phyloP scores from a whole-genome alignment of 192 early-diverging fungal genomes.

The Chytriomyces sp. region DNA sequence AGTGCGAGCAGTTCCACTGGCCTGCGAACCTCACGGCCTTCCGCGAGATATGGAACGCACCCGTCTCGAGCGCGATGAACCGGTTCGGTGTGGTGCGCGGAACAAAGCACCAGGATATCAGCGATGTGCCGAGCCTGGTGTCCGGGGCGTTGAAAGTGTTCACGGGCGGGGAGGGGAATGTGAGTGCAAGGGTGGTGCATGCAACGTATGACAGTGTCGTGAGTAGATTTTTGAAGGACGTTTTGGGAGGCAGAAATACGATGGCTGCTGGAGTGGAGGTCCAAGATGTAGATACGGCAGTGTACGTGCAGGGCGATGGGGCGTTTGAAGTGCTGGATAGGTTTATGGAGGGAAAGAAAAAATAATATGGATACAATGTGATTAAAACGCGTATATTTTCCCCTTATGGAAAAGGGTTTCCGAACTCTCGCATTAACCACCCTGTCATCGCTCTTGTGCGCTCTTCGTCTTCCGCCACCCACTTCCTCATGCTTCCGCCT shows the following conservation, averaged over 20 bases:
- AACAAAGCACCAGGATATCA: slow-evolving; percentile 26
- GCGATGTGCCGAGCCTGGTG: background rate
- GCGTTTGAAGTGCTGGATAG: background rate
- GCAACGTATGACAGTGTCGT: background rate
- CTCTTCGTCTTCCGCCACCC: no score
- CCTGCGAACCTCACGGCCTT: background rate
- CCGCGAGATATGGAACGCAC: background rate
- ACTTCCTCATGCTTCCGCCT: no score
- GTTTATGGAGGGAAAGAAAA: background rate
- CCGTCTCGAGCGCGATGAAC: background rate
- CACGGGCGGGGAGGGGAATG: background rate
- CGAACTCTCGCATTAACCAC: no score
- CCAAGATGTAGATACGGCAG: background rate
- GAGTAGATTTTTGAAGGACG: slow-evolving; percentile 3
- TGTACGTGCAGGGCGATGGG: background rate
- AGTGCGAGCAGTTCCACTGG: slow-evolving; percentile 30
- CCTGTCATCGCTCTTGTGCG: no score
- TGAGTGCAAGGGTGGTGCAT: background rate
- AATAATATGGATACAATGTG: no score
- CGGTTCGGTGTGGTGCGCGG: slow-evolving; percentile 15
- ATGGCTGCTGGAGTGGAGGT: background rate
- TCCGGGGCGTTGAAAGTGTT: background rate
- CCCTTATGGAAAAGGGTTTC: background rate
- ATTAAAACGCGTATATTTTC: no score
- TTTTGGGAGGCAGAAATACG: background rate